These are phyloP conservation scores for Dryas drummondii DNA, from an alignment of 306 rosid species.

Conservation along the genomic window DNA sequence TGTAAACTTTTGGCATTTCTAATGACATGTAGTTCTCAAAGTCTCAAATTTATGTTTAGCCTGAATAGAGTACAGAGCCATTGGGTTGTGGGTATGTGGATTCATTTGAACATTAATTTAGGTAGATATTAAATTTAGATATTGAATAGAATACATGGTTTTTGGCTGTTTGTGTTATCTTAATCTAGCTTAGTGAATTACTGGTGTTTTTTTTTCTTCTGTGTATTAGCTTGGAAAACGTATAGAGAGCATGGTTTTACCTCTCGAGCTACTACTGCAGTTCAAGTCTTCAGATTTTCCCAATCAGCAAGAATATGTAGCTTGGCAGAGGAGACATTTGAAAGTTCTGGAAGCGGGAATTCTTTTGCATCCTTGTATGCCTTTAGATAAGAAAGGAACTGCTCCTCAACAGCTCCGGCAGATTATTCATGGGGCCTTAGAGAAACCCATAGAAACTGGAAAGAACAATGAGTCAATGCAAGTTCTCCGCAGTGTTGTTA, in stretches of 20 bases:
- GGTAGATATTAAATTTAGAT: background rate
- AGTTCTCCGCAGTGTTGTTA: slow-evolving; percentile 49
- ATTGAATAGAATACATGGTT: background rate
- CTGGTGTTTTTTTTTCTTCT: slow-evolving; percentile 32
- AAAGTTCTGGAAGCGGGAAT: slow-evolving; percentile 85
- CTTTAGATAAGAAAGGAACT: slow-evolving; percentile 55
- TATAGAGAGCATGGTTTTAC: slow-evolving; percentile 80
- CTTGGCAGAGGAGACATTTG: slow-evolving; percentile 75
- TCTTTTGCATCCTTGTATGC: slow-evolving; percentile 65
- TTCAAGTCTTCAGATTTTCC: slow-evolving; percentile 71
- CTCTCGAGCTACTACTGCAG: slow-evolving; percentile 85
- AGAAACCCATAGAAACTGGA: slow-evolving; percentile 65
- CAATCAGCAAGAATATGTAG: slow-evolving; percentile 67
- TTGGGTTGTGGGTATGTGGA: slow-evolving; percentile 1
- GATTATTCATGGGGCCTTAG: slow-evolving; percentile 54
- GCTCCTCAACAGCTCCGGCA: slow-evolving; percentile 58
- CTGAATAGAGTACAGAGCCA: background rate
- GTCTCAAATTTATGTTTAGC: background rate
- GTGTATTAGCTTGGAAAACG: slow-evolving; percentile 79
- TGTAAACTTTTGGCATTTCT: background rate
- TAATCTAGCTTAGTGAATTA: slow-evolving; percentile 27
- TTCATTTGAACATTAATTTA: background rate
- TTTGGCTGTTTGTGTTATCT: background rate
- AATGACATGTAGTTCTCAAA: background rate
- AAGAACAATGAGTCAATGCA: slow-evolving; percentile 64